Base-by-base conservation (phyloP, 2,329 filamentous ascomycete genomes). In the Blumeriella jaapii region DNA sequence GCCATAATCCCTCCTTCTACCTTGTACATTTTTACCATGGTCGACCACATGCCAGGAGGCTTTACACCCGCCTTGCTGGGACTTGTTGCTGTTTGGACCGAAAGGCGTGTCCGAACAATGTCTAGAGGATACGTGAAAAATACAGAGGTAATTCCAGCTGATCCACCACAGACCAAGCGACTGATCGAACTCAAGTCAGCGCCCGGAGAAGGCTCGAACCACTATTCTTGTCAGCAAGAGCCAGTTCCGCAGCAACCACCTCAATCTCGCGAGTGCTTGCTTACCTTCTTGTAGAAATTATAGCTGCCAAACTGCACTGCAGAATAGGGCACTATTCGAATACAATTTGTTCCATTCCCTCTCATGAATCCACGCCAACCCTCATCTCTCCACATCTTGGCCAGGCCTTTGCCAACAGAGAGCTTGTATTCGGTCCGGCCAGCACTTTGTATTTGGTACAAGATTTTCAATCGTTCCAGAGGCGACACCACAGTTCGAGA, bases 241-340 rank as follows among this genome's bases (percentile, higher is more conserved):
- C 18, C 15, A 14, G n/a, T 15, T 27, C 10, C 11, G 3, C 25
- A 15, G 24, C 14, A 16, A 10, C 18, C 14, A 17, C n/a, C 12
- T 2, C 25, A 13, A 7, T 32, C 13, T 11, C 8, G 27, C 13
- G 2, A 12, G 17, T n/a, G n/a, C n/a, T n/a, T n/a, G 22, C 78
- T 57, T 64, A 93, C 87, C 63, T 77, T 73, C 61, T 93, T 95
- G 63, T 98, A 98, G 49, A 96, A 76, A 58, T 93, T 96, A 65
- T 96, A 98, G 56, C 86, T 93, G 49, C 89, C 89, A 60, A 98
- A 98, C 56, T 98, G 91, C 25, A 96, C 91, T 8, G 91, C 91
- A 31, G 89, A 96, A 60, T 98, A 98, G 4, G 91, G 91, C 34
- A 98, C 85, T 48, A 98, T 98, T 43, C 91, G 83, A 52, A 98